phyloP scores from a whole-genome alignment of 163 green algal genomes.

The Chlorella variabilis region DNA sequence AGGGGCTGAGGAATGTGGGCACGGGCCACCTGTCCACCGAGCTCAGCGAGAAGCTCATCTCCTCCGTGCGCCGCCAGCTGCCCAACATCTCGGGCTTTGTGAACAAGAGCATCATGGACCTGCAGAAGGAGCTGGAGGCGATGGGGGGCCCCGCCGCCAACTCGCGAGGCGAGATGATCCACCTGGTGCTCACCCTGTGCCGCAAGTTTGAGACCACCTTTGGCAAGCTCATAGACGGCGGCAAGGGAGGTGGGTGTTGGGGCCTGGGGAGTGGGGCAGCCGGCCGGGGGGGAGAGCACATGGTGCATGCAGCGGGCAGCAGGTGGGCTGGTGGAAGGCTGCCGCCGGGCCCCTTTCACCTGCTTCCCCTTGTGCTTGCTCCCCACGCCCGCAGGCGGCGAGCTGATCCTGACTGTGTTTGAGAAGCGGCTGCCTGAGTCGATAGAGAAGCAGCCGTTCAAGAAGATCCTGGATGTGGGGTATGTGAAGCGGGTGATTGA shows the following conservation, averaged over 20 bases:
- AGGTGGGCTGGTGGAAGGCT: no score
- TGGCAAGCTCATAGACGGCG: constrained; percentile 84
- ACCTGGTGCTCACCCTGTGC: constrained; percentile 91
- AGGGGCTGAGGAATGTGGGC: constrained; percentile 75
- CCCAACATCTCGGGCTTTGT: constrained; percentile 89
- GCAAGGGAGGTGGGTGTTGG: constrained; percentile 70
- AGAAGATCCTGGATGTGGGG: constrained; percentile 79
- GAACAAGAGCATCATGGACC: constrained; percentile 76
- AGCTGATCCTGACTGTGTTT: constrained; percentile 85
- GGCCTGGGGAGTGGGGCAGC: not conserved
- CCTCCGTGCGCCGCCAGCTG: constrained; percentile 87
- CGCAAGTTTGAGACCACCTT: constrained; percentile 90
- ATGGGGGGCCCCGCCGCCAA: constrained; percentile 83
- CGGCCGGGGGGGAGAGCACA: not conserved
- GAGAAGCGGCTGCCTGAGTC: constrained; percentile 91
- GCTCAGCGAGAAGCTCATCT: constrained; percentile 84
- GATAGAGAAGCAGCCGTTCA: constrained; percentile 92
- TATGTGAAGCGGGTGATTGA: constrained; percentile 93
- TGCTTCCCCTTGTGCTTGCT: not conserved
- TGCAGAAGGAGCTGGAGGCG: constrained; percentile 73
- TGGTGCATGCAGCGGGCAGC: no score
- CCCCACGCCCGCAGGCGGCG: constrained; percentile 42
- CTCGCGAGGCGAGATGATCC: constrained; percentile 90
- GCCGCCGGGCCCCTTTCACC: no score
- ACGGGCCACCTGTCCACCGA: constrained; percentile 84